phyloP scores from a whole-genome alignment of 306 rosid genomes.

The Rubus parviflorus region DNA sequence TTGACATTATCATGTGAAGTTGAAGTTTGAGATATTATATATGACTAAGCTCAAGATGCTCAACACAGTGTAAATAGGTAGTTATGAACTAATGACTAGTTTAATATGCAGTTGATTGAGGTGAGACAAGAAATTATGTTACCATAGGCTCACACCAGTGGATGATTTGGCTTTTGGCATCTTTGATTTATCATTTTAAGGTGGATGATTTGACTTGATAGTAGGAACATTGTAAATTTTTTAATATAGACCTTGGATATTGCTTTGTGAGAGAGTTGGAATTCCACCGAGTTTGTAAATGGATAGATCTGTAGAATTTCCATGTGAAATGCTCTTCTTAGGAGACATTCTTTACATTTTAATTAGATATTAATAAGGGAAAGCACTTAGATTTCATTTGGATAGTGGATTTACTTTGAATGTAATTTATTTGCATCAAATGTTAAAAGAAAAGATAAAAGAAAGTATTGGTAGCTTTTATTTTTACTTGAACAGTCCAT shows the following conservation, averaged over 20 bases:
- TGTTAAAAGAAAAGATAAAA: too few relatives aligned
- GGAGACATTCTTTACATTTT: background rate
- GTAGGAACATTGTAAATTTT: background rate
- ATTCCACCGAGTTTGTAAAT: background rate
- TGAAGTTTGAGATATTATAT: background rate
- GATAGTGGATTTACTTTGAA: too few relatives aligned
- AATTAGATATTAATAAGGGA: background rate
- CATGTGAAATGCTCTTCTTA: background rate
- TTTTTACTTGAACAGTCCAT: too few relatives aligned
- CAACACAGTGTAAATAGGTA: background rate
- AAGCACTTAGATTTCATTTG: too few relatives aligned
- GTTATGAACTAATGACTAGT: background rate
- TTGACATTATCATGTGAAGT: background rate
- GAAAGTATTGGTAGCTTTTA: too few relatives aligned
- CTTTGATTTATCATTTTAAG: background rate
- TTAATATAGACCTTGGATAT: background rate
- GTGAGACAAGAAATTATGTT: background rate
- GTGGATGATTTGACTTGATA: background rate
- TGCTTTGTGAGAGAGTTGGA: background rate
- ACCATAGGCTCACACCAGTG: background rate
- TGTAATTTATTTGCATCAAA: too few relatives aligned
- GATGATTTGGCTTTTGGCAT: background rate
- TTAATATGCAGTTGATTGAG: background rate
- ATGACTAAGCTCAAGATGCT: background rate
- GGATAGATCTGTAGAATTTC: background rate